Evolutionary conservation across 768 basidiomycete species (phyloP).

Genomic region (Phanerochaete sordida): DNA sequence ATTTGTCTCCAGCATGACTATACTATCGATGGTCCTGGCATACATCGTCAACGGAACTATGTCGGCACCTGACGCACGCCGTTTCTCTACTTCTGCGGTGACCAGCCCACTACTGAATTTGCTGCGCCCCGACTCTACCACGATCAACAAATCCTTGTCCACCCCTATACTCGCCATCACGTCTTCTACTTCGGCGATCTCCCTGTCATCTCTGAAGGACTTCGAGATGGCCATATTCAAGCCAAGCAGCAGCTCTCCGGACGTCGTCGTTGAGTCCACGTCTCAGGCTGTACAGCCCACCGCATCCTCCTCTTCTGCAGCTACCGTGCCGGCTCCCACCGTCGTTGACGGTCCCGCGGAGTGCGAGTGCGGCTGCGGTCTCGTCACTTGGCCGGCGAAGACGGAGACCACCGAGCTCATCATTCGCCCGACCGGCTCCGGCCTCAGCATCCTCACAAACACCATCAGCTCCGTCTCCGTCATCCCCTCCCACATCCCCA

Average conservation of each 20-base stretch:
- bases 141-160: slow-evolving; percentile 18
- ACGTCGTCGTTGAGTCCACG: background rate
- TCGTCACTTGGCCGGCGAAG: slow-evolving; percentile 27
- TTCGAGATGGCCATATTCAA: slow-evolving; percentile 34
- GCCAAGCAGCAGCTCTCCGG: slow-evolving; percentile 15
- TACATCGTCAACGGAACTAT: slow-evolving; percentile 47
- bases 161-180: slow-evolving; percentile 1
- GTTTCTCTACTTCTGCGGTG: slow-evolving; percentile 32
- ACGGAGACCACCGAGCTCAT: slow-evolving; percentile 21
- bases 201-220: slow-evolving; percentile 23
- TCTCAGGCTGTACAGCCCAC: background rate
- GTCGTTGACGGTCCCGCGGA: slow-evolving; percentile 9
- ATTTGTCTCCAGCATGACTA: slow-evolving; percentile 48
- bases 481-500: slow-evolving; percentile 7
- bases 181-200: slow-evolving; percentile 10
- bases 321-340: background rate
- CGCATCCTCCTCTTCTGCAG: slow-evolving; percentile 14
- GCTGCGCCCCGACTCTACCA: background rate
- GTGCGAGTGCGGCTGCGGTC: slow-evolving; percentile 26
- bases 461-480: slow-evolving; percentile 12
- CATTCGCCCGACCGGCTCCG: slow-evolving; percentile 20
- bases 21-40: slow-evolving; percentile 66
- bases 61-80: slow-evolving; percentile 26
- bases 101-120: slow-evolving; percentile 19
- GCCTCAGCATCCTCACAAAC: slow-evolving; percentile 9